Percentiles rank a stretch among this genome's conserved stretches.
These are phyloP conservation scores for Aspergillus sp. DNA, from an alignment of 2,329 filamentous ascomycete genomes.

Conservation along the genomic window DNA sequence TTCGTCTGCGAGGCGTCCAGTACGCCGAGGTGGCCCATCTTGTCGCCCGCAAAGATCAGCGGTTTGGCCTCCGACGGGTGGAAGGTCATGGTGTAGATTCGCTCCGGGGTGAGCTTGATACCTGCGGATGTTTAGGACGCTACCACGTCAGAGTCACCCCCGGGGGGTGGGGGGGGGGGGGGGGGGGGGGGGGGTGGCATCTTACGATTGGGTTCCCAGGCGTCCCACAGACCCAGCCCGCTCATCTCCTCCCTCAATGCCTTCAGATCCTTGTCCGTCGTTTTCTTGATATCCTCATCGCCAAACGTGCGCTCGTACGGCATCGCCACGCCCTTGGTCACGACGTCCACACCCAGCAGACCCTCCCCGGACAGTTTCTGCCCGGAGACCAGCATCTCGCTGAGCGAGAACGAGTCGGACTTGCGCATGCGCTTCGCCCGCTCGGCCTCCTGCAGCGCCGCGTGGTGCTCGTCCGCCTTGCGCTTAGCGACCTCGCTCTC, in stretches of 20 bases:
- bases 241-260: slow-evolving; percentile 74
- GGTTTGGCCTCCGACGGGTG: slow-evolving; percentile 85
- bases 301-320: slow-evolving; percentile 83
- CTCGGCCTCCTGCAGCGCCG: slow-evolving; percentile 56
- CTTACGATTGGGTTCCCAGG: slow-evolving; percentile 75
- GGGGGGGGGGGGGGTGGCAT: too few relatives aligned
- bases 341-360: slow-evolving; percentile 60
- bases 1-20: slow-evolving; percentile 67
- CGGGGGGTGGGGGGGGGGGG: too few relatives aligned
- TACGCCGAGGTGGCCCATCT: slow-evolving; percentile 84
- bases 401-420: slow-evolving; percentile 67
- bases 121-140: slow-evolving; percentile 46
- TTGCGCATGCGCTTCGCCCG: slow-evolving; percentile 62
- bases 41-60: slow-evolving; percentile 89
- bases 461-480: slow-evolving; percentile 64
- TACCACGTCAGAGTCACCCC: slow-evolving; percentile 1
- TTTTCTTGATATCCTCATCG: slow-evolving; percentile 77
- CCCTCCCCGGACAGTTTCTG: slow-evolving; percentile 67
- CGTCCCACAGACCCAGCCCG: slow-evolving; percentile 73
- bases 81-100: slow-evolving; percentile 82
- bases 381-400: slow-evolving; percentile 76
- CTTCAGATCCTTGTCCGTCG: slow-evolving; percentile 71
- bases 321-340: slow-evolving; percentile 64
- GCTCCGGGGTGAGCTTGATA: slow-evolving; percentile 86
- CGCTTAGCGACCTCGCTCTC: slow-evolving; percentile 67